A percentile compares a stretch with the other conserved stretches of the same genome.
These are phyloP conservation scores for Suillus variegatus DNA, from an alignment of 768 basidiomycete genomes.

Conservation along the genomic window DNA sequence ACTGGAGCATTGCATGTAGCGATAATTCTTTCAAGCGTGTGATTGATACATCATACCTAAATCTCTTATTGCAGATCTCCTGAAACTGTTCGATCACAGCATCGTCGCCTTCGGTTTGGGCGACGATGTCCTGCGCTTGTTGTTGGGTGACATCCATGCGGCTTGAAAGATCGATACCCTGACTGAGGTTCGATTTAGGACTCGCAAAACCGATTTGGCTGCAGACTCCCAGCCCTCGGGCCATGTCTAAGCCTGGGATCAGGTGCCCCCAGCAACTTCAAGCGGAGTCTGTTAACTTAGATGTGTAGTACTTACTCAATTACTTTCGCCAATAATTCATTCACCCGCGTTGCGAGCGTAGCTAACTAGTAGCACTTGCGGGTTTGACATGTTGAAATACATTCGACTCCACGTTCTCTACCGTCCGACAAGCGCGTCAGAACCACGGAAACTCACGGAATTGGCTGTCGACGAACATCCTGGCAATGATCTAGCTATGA, in stretches of 20 bases:
- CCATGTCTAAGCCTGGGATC: no score
- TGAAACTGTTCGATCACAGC: slow-evolving; percentile 19
- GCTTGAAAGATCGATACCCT: background rate
- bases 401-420: background rate
- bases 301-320: no score
- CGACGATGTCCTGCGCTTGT: slow-evolving; percentile 34
- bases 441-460: background rate
- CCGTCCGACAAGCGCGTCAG: background rate
- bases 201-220: background rate
- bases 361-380: no score
- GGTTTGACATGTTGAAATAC: background rate
- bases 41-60: slow-evolving; percentile 27
- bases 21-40: background rate
- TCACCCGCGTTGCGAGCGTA: no score
- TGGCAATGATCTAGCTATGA: background rate
- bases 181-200: background rate
- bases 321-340: no score
- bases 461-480: background rate
- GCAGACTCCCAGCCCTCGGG: no score
- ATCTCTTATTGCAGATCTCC: slow-evolving; percentile 27
- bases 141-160: slow-evolving; percentile 24
- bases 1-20: slow-evolving; percentile 21
- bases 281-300: background rate
- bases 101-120: slow-evolving; percentile 20
- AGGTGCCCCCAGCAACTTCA: background rate